phyloP scores from a whole-genome alignment of 768 basidiomycete species.

The Hericium coralloides region DNA sequence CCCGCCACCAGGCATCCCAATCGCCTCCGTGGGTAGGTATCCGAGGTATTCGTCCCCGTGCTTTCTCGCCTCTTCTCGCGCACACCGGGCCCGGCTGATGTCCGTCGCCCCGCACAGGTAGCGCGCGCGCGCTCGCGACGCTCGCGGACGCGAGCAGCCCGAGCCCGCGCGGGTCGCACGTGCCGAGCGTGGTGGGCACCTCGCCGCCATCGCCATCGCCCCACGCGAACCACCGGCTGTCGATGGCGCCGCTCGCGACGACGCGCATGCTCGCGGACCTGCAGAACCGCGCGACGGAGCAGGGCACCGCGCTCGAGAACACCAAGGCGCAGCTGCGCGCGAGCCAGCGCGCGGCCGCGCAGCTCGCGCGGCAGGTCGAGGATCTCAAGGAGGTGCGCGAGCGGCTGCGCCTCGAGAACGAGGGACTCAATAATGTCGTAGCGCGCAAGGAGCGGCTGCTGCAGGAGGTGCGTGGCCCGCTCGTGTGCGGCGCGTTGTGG shows the following conservation, averaged over 20 bases:
- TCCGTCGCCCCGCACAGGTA: conserved; percentile 39
- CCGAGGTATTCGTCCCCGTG: conserved; percentile 2
- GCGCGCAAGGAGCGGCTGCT: conserved; percentile 78
- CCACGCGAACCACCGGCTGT: conserved; percentile 34
- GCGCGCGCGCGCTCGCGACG: conserved; percentile 64
- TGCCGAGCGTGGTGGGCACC: conserved; percentile 19
- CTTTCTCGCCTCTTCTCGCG: neutral
- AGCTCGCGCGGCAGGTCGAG: conserved; percentile 77
- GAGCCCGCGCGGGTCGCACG: conserved; percentile 18
- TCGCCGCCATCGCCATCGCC: conserved; percentile 24
- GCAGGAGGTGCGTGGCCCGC: conserved; percentile 56
- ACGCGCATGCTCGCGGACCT: conserved; percentile 85
- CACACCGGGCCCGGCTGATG: neutral
- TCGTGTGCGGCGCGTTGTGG: neutral
- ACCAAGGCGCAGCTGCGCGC: conserved; percentile 75
- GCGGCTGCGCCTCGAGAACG: conserved; percentile 74
- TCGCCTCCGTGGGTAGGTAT: conserved; percentile 18
- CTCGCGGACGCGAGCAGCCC: conserved; percentile 64
- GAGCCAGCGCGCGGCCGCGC: conserved; percentile 76
- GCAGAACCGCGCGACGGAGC: conserved; percentile 74
- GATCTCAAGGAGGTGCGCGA: conserved; percentile 86
- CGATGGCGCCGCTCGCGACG: conserved; percentile 69
- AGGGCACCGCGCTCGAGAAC: conserved; percentile 76
- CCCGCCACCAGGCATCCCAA: conserved; percentile 41
- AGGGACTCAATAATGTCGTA: conserved; percentile 81